Percentiles rank a stretch among this genome's conserved stretches.
Evolutionary conservation across 2,329 filamentous ascomycete species (phyloP).

Genomic region (Penicillium sp.): DNA sequence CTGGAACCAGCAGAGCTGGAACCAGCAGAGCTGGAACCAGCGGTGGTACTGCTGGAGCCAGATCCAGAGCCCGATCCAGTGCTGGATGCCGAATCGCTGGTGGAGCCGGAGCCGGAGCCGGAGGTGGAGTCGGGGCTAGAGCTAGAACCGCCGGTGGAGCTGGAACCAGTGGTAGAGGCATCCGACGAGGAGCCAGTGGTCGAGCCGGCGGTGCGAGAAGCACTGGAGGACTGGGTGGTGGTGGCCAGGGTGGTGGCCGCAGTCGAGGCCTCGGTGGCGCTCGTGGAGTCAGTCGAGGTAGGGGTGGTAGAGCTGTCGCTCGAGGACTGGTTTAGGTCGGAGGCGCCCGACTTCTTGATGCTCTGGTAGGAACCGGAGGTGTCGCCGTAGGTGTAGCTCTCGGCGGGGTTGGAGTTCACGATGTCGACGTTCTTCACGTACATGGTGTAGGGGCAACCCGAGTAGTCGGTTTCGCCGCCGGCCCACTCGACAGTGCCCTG

Average conservation of each 20-base stretch:
- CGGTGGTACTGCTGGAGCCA: constrained; percentile 5
- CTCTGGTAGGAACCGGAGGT: constrained; percentile 58
- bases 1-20: constrained; percentile 9
- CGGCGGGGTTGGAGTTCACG: constrained; percentile 54
- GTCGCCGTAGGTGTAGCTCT: constrained; percentile 63
- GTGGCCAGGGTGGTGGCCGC: constrained; percentile 11
- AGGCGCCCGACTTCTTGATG: constrained; percentile 47
- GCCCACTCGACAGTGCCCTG: constrained; percentile 62
- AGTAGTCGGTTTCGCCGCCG: constrained; percentile 64
- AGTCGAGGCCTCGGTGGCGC: constrained; percentile 5
- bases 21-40: constrained; percentile 9
- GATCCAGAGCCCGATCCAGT: constrained; percentile 8
- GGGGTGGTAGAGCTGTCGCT: constrained; percentile 9
- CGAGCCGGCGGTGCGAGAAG: constrained; percentile 7
- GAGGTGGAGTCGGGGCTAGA: constrained; percentile 13
- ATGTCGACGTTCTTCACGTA: constrained; percentile 60
- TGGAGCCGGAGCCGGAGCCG: constrained; percentile 5
- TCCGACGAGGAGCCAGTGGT: constrained; percentile 5
- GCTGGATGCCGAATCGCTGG: constrained; percentile 13
- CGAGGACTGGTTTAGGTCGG: constrained; percentile 12
- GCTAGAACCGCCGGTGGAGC: constrained; percentile 9
- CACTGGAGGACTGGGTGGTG: constrained; percentile 11
- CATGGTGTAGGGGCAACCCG: constrained; percentile 66
- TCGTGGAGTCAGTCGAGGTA: constrained; percentile 6
- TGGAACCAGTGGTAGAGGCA: constrained; percentile 13